These are phyloP conservation scores for Mycena polygramma DNA, from an alignment of 768 basidiomycete species.

Conservation along the genomic window DNA sequence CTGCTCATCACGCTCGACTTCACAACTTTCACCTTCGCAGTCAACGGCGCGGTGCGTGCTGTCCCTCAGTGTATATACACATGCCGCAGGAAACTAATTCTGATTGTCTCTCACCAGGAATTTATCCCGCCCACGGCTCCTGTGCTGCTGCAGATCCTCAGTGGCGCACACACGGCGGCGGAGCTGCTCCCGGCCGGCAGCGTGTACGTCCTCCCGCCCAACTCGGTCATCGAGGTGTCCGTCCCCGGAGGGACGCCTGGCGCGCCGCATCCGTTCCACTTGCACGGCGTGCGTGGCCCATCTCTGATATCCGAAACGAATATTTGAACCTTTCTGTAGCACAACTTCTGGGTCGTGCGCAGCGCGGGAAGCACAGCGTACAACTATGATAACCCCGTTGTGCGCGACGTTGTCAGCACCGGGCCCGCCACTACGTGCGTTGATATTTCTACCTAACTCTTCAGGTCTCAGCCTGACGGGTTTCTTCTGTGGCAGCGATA, in stretches of 20 bases:
- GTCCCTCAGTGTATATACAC: too few relatives aligned
- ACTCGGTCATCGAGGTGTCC: conserved; percentile 55
- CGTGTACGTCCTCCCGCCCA: conserved; percentile 46
- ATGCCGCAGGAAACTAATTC: too few relatives aligned
- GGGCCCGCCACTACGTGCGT: conserved; percentile 40
- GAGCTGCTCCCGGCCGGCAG: neutral
- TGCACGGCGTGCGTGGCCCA: conserved; percentile 58
- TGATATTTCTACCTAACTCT: too few relatives aligned
- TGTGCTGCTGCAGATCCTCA: conserved; percentile 4
- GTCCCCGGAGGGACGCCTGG: conserved; percentile 45
- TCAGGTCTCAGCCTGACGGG: too few relatives aligned
- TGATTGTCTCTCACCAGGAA: neutral
- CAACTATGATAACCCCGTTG: conserved; percentile 67
- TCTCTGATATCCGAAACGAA: neutral
- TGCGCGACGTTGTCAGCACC: conserved; percentile 69
- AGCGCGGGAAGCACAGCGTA: conserved; percentile 53
- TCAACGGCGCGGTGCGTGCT: too few relatives aligned
- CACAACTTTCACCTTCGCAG: too few relatives aligned
- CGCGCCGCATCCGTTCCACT: conserved; percentile 58
- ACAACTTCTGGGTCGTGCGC: conserved; percentile 55
- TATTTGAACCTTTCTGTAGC: neutral
- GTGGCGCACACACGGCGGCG: neutral
- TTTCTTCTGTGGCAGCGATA: conserved; percentile 42
- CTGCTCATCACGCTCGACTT: too few relatives aligned
- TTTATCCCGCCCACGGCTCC: conserved; percentile 6